Conservation (phyloP, 345 rosid genomes). For the Psidium guajava region DNA sequence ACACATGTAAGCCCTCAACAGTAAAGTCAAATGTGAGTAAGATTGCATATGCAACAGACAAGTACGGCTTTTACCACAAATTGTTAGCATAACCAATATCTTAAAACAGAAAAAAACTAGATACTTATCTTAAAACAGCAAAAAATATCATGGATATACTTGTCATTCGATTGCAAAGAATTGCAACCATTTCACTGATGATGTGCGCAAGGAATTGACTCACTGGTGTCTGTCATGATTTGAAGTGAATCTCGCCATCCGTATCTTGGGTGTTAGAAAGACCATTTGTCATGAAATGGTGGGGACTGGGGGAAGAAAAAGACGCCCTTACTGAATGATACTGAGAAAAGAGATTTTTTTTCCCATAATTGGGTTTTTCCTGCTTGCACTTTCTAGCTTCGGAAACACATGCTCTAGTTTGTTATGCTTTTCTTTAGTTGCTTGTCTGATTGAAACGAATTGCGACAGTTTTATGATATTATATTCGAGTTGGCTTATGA, state of each 20-base stretch:
- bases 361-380: background rate
- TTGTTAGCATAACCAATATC: background rate
- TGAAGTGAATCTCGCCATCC: background rate
- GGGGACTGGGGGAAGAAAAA: background rate
- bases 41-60: background rate
- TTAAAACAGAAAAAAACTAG: background rate
- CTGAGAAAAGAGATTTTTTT: background rate
- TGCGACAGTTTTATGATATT: too few species aligned
- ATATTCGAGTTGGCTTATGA: too few species aligned
- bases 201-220: conserved; percentile 55
- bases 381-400: background rate
- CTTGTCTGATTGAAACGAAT: background rate
- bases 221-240: background rate
- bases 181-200: conserved; percentile 92
- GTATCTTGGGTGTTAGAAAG: background rate
- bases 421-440: background rate
- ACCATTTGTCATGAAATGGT: background rate
- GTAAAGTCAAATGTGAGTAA: background rate
- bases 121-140: conserved; percentile 1
- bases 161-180: conserved; percentile 97
- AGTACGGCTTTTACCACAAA: background rate
- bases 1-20: background rate
- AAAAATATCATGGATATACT: conserved; percentile 69
- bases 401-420: background rate
- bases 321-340: background rate